Evolutionary conservation across 768 basidiomycete species (phyloP).

Genomic region (Lactarius hengduanensis): DNA sequence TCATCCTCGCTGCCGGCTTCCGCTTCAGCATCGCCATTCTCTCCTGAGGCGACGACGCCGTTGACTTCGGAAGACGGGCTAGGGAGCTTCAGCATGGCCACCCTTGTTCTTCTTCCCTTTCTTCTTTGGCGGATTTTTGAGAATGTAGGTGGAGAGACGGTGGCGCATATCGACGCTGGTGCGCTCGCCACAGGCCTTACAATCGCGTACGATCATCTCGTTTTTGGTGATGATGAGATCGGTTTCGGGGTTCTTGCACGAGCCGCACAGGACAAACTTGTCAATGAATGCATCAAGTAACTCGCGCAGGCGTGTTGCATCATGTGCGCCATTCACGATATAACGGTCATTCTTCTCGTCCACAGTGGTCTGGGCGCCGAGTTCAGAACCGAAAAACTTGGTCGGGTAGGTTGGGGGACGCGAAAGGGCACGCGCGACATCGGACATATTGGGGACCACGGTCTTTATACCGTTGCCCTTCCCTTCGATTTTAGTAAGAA

Average conservation of each 20-base stretch:
- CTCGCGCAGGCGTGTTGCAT: slow-evolving; percentile 87
- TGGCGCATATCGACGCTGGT: slow-evolving; percentile 94
- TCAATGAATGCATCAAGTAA: slow-evolving; percentile 97
- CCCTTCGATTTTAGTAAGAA: slow-evolving; percentile 96
- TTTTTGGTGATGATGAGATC: slow-evolving; percentile 87
- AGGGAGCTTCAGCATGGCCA: slow-evolving; percentile 52
- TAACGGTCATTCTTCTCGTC: slow-evolving; percentile 97
- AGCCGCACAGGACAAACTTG: slow-evolving; percentile 95
- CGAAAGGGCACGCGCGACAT: slow-evolving; percentile 92
- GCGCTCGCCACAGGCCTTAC: slow-evolving; percentile 96
- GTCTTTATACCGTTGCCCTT: slow-evolving; percentile 99
- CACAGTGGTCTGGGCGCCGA: slow-evolving; percentile 95
- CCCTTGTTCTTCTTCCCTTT: slow-evolving; percentile 66
- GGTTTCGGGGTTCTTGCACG: slow-evolving; percentile 99
- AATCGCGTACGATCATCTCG: slow-evolving; percentile 92
- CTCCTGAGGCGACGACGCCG: slow-evolving; percentile 41
- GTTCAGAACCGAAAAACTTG: slow-evolving; percentile 98
- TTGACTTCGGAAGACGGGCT: slow-evolving; percentile 41
- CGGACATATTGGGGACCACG: slow-evolving; percentile 97
- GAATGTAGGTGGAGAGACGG: slow-evolving; percentile 92
- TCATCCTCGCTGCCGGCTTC: slow-evolving; percentile 74
- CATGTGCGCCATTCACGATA: slow-evolving; percentile 97
- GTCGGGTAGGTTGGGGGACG: slow-evolving; percentile 96
- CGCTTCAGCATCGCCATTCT: slow-evolving; percentile 42
- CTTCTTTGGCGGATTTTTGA: slow-evolving; percentile 96